Evolutionary conservation across 2,329 filamentous ascomycete genomes (phyloP).

Genomic region (Fusarium sp.): DNA sequence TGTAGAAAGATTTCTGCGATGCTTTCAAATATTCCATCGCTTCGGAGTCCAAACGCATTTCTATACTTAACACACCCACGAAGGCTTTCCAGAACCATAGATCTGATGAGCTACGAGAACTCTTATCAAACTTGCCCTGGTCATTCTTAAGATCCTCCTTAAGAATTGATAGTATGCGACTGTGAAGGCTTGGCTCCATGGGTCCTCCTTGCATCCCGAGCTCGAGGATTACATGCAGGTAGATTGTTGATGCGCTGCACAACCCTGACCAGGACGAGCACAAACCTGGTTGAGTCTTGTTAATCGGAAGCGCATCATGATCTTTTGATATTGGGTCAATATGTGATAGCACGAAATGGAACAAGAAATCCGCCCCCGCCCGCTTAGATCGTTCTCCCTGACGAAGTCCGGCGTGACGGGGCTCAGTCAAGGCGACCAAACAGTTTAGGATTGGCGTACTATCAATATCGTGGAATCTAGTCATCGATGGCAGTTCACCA

Average conservation of each 20-base stretch:
- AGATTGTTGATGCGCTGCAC: constrained; percentile 23
- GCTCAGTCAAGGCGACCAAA: constrained; percentile 21
- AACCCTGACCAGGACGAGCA: constrained; percentile 32
- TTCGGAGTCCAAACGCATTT: not conserved
- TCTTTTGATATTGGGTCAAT: constrained; percentile 18
- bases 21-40: no score
- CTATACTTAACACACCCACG: constrained; percentile 31
- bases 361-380: constrained; percentile 27
- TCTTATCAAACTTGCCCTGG: not conserved
- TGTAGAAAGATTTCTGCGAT: no score
- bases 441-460: constrained; percentile 17
- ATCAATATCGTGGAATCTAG: constrained; percentile 27
- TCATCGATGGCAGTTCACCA: not conserved
- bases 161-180: constrained; percentile 27
- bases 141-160: constrained; percentile 15
- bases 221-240: constrained; percentile 27
- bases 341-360: constrained; percentile 30
- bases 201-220: constrained; percentile 36
- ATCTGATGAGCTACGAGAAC: not conserved
- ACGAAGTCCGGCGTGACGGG: not conserved
- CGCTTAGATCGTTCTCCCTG: constrained; percentile 13
- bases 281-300: not conserved
- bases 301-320: not conserved
- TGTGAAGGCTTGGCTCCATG: constrained; percentile 27
- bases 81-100: constrained; percentile 43